These are phyloP conservation scores for Sugiyamaella americana DNA, from an alignment of 805 yeast genomes.

Conservation along the genomic window DNA sequence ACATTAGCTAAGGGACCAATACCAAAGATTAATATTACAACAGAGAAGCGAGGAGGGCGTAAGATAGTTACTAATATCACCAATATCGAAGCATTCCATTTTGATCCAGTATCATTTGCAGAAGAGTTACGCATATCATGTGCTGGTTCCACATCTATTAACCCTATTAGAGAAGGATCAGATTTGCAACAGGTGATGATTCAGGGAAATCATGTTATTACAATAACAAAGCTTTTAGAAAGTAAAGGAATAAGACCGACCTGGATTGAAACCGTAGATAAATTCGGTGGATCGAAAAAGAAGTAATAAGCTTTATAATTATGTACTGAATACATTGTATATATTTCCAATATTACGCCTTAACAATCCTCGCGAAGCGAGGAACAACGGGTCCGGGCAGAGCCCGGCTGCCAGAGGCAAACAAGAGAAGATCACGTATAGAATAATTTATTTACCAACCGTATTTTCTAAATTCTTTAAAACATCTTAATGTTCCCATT, in stretches of 20 bases:
- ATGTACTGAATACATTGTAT: too few species aligned
- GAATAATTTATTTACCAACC: neutral
- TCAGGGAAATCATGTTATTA: slow-evolving; percentile 81
- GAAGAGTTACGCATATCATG: slow-evolving; percentile 69
- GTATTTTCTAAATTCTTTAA: slow-evolving; percentile 22
- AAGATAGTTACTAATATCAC: slow-evolving; percentile 69
- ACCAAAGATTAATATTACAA: slow-evolving; percentile 59
- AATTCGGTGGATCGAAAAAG: neutral
- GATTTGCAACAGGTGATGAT: slow-evolving; percentile 68
- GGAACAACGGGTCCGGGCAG: too few species aligned
- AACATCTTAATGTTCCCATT: slow-evolving; percentile 27
- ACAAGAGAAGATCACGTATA: neutral
- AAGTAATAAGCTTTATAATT: too few species aligned
- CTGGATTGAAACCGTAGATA: slow-evolving; percentile 42
- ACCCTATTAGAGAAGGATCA: slow-evolving; percentile 38
- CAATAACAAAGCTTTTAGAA: slow-evolving; percentile 51
- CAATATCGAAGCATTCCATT: slow-evolving; percentile 60
- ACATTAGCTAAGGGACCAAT: slow-evolving; percentile 55
- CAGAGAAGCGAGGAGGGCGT: slow-evolving; percentile 75
- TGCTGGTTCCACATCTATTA: slow-evolving; percentile 78
- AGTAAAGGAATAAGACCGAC: slow-evolving; percentile 56
- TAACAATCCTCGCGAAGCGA: too few species aligned
- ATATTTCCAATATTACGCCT: too few species aligned
- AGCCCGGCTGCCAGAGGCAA: neutral
- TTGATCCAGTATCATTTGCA: slow-evolving; percentile 61